phyloP scores from a whole-genome alignment of 2,329 filamentous ascomycete species.

The Aspergillus clavatus region DNA sequence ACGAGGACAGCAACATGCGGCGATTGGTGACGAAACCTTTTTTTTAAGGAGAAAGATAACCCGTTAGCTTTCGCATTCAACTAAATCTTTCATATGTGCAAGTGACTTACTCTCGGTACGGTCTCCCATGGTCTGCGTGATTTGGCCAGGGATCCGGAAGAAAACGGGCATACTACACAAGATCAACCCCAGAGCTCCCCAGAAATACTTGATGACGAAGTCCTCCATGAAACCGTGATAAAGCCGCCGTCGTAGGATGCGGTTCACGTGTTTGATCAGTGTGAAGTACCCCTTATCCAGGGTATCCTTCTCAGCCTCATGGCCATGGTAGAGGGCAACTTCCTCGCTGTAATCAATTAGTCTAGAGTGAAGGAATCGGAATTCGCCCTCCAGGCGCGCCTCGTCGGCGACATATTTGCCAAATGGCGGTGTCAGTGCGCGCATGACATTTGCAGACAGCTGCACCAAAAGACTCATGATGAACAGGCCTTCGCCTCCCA shows the following conservation, averaged over 20 bases:
- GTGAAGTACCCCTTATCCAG: constrained; percentile 99
- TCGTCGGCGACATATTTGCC: constrained; percentile 98
- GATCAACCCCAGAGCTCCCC: constrained; percentile 86
- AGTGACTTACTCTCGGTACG: constrained; percentile 53
- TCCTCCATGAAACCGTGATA: constrained; percentile 99
- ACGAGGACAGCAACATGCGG: constrained; percentile 84
- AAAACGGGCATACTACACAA: constrained; percentile 95
- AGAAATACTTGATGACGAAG: constrained; percentile 99
- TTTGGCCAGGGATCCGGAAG: constrained; percentile 76
- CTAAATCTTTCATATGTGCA: too few relatives aligned
- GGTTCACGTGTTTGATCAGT: constrained; percentile 97
- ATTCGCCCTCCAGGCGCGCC: constrained; percentile 89
- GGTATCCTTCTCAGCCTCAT: constrained; percentile 91
- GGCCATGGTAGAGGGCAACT: constrained; percentile 83
- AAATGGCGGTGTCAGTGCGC: constrained; percentile 89
- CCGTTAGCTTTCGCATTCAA: too few relatives aligned
- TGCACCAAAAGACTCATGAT: constrained; percentile 94
- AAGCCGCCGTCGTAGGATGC: constrained; percentile 81
- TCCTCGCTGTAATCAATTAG: constrained; percentile 96
- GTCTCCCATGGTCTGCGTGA: constrained; percentile 48
- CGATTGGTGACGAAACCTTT: constrained; percentile 86
- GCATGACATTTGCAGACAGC: constrained; percentile 87
- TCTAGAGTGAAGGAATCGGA: constrained; percentile 88
- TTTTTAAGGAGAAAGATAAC: background rate
- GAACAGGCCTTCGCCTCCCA: constrained; percentile 93